Conservation (phyloP, 805 yeast species). For the Saccharomycopsis malanga region DNA sequence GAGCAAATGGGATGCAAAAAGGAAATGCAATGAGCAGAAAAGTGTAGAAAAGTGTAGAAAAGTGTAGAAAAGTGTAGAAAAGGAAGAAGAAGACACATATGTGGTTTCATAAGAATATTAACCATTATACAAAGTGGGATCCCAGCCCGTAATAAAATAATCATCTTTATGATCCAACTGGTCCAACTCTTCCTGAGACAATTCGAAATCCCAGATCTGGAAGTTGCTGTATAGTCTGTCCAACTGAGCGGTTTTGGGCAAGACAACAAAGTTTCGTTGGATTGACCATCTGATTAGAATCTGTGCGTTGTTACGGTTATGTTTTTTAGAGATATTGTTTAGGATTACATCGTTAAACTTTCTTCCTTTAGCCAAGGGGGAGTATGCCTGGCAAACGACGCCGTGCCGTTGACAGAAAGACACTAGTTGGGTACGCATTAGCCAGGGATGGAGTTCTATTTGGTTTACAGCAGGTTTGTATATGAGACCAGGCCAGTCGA, state of each 20-base stretch:
- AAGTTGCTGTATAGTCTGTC: conserved; percentile 34
- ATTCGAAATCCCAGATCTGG: conserved; percentile 32
- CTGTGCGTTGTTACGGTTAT: conserved; percentile 38
- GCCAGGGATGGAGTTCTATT: conserved; percentile 46
- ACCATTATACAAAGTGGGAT: conserved; percentile 20
- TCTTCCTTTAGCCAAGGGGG: conserved; percentile 35
- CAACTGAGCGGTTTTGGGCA: conserved; percentile 24
- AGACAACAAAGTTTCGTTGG: conserved; percentile 35
- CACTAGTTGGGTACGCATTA: conserved; percentile 34
- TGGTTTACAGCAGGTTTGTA: conserved; percentile 43
- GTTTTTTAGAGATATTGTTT: conserved; percentile 32
- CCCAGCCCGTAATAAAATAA: conserved; percentile 22
- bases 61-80: too few species aligned
- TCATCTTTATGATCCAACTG: conserved; percentile 31
- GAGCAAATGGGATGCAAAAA: too few species aligned
- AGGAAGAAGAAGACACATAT: too few species aligned
- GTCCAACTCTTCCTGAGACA: conserved; percentile 30
- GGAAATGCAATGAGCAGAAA: too few species aligned
- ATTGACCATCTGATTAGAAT: conserved; percentile 42
- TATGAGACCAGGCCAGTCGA: conserved; percentile 38
- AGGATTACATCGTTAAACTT: conserved; percentile 28
- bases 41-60: too few species aligned
- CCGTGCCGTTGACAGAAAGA: conserved; percentile 28
- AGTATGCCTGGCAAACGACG: conserved; percentile 33
- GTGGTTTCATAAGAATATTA: too few species aligned